These are phyloP conservation scores for Apiospora marii DNA, from an alignment of 2,329 filamentous ascomycete species.

Conservation along the genomic window DNA sequence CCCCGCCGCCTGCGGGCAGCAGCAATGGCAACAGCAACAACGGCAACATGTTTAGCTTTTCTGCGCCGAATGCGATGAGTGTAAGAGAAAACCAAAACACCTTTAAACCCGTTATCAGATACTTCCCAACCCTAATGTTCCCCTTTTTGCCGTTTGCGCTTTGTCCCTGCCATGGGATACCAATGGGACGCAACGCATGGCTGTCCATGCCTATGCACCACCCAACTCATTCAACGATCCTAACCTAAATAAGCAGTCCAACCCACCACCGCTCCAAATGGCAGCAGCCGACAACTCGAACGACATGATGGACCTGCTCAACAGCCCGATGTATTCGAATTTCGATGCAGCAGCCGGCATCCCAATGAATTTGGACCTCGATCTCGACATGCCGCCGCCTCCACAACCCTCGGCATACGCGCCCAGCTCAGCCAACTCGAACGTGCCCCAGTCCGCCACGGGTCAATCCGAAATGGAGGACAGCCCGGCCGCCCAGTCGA, in stretches of 20 bases:
- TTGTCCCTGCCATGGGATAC: slow-evolving; percentile 18
- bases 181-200: slow-evolving; percentile 20
- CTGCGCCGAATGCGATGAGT: slow-evolving; percentile 23
- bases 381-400: slow-evolving; percentile 40
- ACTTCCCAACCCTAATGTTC: background rate
- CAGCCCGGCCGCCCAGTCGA: slow-evolving; percentile 44
- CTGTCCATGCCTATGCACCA: slow-evolving; percentile 14
- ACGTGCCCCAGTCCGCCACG: background rate
- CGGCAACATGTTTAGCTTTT: slow-evolving; percentile 43
- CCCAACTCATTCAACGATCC: slow-evolving; percentile 19
- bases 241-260: slow-evolving; percentile 21
- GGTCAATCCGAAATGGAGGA: slow-evolving; percentile 27
- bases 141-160: background rate
- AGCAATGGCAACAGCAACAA: background rate
- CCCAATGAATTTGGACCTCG: slow-evolving; percentile 52
- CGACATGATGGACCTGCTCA: slow-evolving; percentile 54
- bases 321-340: slow-evolving; percentile 49
- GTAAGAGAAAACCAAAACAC: background rate
- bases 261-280: slow-evolving; percentile 32
- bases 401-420: slow-evolving; percentile 38
- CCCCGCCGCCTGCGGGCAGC: slow-evolving; percentile 39
- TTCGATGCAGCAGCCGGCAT: slow-evolving; percentile 45
- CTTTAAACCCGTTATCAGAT: background rate
- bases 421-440: slow-evolving; percentile 1
- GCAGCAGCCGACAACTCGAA: slow-evolving; percentile 36